Evolutionary conservation across 2,329 filamentous ascomycete genomes (phyloP).

Genomic region (Trichoderma sp.): DNA sequence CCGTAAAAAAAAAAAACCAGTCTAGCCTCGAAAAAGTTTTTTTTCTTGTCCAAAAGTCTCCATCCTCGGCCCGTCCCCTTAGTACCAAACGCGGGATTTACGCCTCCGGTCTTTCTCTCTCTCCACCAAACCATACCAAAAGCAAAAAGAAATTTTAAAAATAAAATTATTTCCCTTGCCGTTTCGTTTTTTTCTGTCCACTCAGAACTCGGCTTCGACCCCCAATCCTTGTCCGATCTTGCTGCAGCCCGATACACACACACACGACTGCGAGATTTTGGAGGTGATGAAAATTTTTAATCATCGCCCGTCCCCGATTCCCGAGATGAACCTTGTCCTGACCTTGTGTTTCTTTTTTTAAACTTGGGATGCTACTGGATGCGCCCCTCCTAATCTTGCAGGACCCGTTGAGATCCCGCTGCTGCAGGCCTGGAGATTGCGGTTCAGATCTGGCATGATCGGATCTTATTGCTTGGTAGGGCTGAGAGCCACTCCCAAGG

Average conservation of each 20-base stretch:
- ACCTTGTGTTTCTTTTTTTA: background rate
- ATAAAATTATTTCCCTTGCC: background rate
- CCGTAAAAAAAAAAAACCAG: background rate
- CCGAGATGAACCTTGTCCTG: background rate
- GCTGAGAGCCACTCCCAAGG: conserved; percentile 9
- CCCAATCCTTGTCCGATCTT: background rate
- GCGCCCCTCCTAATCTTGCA: conserved; percentile 1
- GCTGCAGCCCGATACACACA: conserved; percentile 16
- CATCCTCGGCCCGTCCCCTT: background rate
- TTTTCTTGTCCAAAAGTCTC: background rate
- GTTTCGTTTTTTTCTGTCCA: background rate
- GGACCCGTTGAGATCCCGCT: conserved; percentile 12
- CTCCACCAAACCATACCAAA: background rate
- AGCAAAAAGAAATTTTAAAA: background rate
- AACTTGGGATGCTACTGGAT: background rate
- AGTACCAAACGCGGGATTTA: background rate
- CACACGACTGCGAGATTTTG: background rate
- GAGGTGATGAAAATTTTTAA: background rate
- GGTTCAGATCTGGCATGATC: background rate
- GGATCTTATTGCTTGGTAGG: conserved; percentile 2
- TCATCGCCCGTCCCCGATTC: too few relatives aligned
- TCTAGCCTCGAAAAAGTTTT: background rate
- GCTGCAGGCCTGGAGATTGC: conserved; percentile 24
- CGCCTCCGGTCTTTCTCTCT: too few relatives aligned
- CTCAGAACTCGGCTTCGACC: background rate